Conservation (phyloP, 129 eudicot genomes). For the Pseudognaphalium luteoalbum region DNA sequence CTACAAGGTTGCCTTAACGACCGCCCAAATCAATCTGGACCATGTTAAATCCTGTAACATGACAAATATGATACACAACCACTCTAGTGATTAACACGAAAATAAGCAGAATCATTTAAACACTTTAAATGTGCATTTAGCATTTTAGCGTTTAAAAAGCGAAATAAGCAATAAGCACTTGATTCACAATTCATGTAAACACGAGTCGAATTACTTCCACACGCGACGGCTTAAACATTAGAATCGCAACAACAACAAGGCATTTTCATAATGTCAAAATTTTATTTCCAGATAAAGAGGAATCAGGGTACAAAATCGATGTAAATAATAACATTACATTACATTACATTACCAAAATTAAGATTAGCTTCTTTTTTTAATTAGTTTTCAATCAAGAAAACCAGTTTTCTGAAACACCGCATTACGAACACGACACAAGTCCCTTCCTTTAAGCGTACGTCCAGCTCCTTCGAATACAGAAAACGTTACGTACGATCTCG, state of each 20-base stretch:
- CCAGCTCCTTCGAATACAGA: constrained; percentile 92
- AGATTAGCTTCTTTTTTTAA: neutral
- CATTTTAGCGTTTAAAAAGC: no score
- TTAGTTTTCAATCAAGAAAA: constrained; percentile 61
- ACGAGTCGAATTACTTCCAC: no score
- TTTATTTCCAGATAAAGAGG: constrained; percentile 14
- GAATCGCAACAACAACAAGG: no score
- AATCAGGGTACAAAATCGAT: constrained; percentile 25
- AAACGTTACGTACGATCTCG: constrained; percentile 80
- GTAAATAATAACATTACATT: neutral
- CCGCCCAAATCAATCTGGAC: constrained; percentile 7
- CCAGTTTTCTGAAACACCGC: constrained; percentile 90
- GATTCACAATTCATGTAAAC: no score
- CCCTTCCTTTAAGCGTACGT: constrained; percentile 87
- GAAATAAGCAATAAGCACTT: no score
- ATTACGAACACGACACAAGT: constrained; percentile 70
- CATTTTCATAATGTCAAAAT: constrained; percentile 18
- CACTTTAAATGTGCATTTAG: no score
- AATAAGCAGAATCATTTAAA: no score
- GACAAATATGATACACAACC: neutral
- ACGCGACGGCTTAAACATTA: no score
- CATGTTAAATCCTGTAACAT: constrained; percentile 3
- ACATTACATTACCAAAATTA: constrained; percentile 12
- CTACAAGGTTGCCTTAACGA: constrained; percentile 3
- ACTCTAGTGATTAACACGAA: no score